phyloP scores from a whole-genome alignment of 139 green algal species.

The Tetradesmus obliquus region DNA sequence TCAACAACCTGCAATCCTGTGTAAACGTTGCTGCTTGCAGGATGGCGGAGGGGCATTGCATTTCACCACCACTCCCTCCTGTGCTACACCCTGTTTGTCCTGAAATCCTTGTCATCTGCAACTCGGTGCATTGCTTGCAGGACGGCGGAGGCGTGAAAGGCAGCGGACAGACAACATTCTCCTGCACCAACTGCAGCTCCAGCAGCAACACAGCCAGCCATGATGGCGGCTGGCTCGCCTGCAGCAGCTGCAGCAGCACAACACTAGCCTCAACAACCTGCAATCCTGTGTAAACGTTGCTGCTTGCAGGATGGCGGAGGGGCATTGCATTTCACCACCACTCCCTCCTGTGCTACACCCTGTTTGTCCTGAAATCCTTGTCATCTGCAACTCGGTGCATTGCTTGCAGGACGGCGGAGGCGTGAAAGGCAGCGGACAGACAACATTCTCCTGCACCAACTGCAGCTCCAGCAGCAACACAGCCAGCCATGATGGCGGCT shows the following conservation, averaged over 20 bases:
- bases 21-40: too few relatives aligned
- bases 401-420: background rate
- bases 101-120: too few relatives aligned
- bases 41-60: background rate
- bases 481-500: background rate
- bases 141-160: background rate
- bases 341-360: too few relatives aligned
- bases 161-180: background rate
- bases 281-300: background rate
- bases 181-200: background rate
- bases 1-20: background rate
- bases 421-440: background rate
- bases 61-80: too few relatives aligned
- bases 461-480: conserved; percentile 2
- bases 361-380: too few relatives aligned
- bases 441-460: background rate
- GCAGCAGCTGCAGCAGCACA: background rate
- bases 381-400: too few relatives aligned
- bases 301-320: background rate
- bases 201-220: background rate
- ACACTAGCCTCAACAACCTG: background rate
- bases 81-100: too few relatives aligned
- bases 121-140: too few relatives aligned
- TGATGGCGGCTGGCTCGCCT: conserved; percentile 5
- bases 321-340: too few relatives aligned